Evolutionary conservation across 352 stramenopile genomes (phyloP).

Genomic region (Globisporangium sylvaticum): DNA sequence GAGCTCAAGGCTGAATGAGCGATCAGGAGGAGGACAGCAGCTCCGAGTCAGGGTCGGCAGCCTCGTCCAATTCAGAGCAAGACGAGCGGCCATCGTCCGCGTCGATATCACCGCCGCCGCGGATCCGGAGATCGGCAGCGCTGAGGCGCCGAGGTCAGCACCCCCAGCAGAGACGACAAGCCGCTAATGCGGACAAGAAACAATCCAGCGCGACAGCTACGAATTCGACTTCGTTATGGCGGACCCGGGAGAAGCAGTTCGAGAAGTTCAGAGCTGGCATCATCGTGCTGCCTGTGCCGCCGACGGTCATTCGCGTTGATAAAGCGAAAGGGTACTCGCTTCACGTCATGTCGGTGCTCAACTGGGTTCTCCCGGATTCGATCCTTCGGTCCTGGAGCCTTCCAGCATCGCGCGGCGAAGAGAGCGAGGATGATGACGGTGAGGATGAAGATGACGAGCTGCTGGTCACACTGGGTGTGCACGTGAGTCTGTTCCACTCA

Average conservation of each 20-base stretch:
- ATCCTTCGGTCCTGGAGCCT: slow-evolving; percentile 25
- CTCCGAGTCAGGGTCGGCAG: not conserved
- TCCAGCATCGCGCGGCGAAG: slow-evolving; percentile 8
- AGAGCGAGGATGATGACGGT: slow-evolving; percentile 24
- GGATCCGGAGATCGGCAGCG: not conserved
- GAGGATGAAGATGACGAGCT: slow-evolving; percentile 43
- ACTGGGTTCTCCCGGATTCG: slow-evolving; percentile 62
- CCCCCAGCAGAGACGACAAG: slow-evolving; percentile 10
- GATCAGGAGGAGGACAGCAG: slow-evolving; percentile 1
- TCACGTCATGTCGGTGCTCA: slow-evolving; percentile 57
- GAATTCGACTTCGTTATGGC: slow-evolving; percentile 35
- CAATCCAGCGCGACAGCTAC: not conserved
- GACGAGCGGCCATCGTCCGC: not conserved
- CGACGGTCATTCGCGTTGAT: slow-evolving; percentile 40
- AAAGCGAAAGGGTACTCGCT: slow-evolving; percentile 62
- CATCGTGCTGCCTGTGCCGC: slow-evolving; percentile 63
- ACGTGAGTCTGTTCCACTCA: slow-evolving; percentile 89
- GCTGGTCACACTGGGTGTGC: slow-evolving; percentile 63
- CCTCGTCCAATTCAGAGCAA: not conserved
- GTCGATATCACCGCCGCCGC: not conserved
- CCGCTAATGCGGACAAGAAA: not conserved
- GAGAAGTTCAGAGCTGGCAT: slow-evolving; percentile 66
- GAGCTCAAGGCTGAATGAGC: not conserved
- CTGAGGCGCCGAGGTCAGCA: not conserved
- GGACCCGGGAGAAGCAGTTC: slow-evolving; percentile 63